Evolutionary conservation across 257 asterid genomes (phyloP), one percentile per base, ranked within the genome.

Genomic region (Jaltomata sinuosa): DNA sequence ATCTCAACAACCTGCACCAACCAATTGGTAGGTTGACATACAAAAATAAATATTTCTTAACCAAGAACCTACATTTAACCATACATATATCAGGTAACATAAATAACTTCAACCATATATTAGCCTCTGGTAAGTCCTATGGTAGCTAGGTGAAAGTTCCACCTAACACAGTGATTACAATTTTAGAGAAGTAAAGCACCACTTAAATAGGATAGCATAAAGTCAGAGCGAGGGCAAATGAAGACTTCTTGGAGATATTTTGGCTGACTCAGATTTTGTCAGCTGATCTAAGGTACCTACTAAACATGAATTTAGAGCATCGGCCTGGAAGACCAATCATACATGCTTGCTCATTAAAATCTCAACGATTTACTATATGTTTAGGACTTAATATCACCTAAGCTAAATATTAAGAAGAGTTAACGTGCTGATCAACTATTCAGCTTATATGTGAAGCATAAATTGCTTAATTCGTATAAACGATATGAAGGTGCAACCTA

Each of bases 1-100:
- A 95, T 97, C 90, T 97, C 99, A 87, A 97, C 87, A 85, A 97
- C 99, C 99, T 97, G 93, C 87, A 89, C 50, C 81, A 74, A 82
- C 40, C 68, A 18, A 49, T 8, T 27, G 61, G 59, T 16, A 76
- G 81, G 42, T 76, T 76, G 2, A 76, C 62, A 29, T 47, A 8
- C 81, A 47, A 27, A 76, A 27, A 76, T 11, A 76, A 27, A 76
- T 11, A 47, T 25, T 64, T 64, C 61, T 47, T 31, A 47, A 76
- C 16, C 62, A 47, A 47, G 12, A 6, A 15, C 27, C 8, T 22
- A 59, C 67, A 11, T n/a, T n/a, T 21, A 57, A 8, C 27, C 25
- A 54, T 19, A n/a, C 22, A 9, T 10, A 10, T 45, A 22, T 25
- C 22, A 42, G 80, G 36, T 22, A 47, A 25, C 32, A 29, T 14